Conservation (phyloP, 192 early-diverging fungal species). For the Radiomyces spectabilis region DNA sequence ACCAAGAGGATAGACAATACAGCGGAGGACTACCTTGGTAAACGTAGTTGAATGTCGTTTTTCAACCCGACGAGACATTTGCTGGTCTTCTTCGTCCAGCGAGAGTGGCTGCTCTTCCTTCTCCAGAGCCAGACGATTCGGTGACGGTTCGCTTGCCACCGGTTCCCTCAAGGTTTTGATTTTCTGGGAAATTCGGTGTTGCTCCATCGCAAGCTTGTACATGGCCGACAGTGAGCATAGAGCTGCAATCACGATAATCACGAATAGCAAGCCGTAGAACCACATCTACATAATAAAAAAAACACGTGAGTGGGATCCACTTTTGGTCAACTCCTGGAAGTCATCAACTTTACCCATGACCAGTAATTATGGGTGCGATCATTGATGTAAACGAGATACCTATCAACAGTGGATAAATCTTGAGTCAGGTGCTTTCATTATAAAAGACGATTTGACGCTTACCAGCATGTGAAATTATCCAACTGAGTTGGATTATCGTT, state of each 20-base stretch:
- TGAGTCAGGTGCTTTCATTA: not conserved
- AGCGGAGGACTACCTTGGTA: not conserved
- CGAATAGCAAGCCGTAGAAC: not conserved
- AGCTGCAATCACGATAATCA: not conserved
- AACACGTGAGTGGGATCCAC: too few species aligned
- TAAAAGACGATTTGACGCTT: too few species aligned
- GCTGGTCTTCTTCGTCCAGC: too few species aligned
- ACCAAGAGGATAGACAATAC: not conserved
- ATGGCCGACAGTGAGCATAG: not conserved
- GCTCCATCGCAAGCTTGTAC: not conserved
- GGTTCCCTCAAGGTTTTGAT: not conserved
- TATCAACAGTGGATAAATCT: not conserved
- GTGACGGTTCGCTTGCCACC: too few species aligned
- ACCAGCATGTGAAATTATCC: too few species aligned
- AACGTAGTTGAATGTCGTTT: not conserved
- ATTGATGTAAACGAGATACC: not conserved
- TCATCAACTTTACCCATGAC: not conserved
- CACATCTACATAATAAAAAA: not conserved
- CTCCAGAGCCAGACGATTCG: too few species aligned
- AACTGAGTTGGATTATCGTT: too few species aligned
- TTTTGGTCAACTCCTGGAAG: too few species aligned
- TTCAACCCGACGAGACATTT: not conserved
- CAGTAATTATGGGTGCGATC: not conserved
- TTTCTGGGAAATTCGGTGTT: not conserved
- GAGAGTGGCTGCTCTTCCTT: too few species aligned